Conservation (phyloP, 148 eudicot genomes). For the Chenopodium quinoa region DNA sequence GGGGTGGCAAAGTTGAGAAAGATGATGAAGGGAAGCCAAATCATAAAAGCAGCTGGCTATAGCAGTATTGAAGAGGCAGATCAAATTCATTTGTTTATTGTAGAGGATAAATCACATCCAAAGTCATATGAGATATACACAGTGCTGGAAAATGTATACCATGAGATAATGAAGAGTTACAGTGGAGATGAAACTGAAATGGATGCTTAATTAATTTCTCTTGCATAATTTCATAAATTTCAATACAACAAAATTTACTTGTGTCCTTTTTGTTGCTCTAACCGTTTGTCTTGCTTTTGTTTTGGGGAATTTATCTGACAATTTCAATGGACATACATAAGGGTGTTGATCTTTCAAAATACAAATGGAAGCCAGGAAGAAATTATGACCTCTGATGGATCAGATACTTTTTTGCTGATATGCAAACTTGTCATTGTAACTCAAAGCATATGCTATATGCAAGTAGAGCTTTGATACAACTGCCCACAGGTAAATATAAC, state of each 20-base stretch:
- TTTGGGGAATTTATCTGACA: not conserved
- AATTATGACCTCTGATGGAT: not conserved
- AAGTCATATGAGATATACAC: slow-evolving; percentile 47
- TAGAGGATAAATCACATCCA: slow-evolving; percentile 72
- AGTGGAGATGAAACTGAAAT: slow-evolving; percentile 17
- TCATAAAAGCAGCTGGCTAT: slow-evolving; percentile 64
- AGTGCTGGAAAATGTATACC: slow-evolving; percentile 40
- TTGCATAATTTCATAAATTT: not conserved
- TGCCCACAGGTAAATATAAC: slow-evolving; percentile 1
- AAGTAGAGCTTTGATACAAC: not conserved
- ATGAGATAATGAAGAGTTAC: slow-evolving; percentile 37
- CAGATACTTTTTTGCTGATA: not conserved
- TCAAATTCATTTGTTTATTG: slow-evolving; percentile 62
- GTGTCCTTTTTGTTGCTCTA: not conserved
- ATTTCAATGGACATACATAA: not conserved
- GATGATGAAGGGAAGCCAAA: slow-evolving; percentile 54
- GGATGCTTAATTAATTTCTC: slow-evolving; percentile 18
- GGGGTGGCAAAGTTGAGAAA: slow-evolving; percentile 58
- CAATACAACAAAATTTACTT: not conserved
- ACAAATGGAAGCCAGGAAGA: not conserved
- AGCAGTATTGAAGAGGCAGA: slow-evolving; percentile 76
- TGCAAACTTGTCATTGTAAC: not conserved
- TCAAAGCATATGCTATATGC: not conserved
- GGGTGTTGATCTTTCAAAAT: not conserved
- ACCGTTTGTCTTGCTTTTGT: not conserved